phyloP scores from a whole-genome alignment of 1,139 yeast genomes.

The Taphrina pruni region DNA sequence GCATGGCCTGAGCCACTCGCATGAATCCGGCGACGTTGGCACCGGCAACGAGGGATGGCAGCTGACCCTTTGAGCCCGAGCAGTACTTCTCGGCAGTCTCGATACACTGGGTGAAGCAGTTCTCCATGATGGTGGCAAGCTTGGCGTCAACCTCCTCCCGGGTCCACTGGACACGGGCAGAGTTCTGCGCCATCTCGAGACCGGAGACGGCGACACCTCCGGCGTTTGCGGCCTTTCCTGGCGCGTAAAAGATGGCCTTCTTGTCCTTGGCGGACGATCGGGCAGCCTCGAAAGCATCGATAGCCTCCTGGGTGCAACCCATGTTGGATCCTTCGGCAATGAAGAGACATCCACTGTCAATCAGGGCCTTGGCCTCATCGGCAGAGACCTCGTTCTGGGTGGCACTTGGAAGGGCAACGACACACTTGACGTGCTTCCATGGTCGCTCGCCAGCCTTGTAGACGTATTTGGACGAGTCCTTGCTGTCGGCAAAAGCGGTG shows the following conservation, averaged over 20 bases:
- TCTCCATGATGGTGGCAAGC: constrained; percentile 88
- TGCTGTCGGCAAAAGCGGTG: constrained; percentile 60
- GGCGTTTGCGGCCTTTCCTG: constrained; percentile 99
- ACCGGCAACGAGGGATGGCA: constrained; percentile 96
- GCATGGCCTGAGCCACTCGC: constrained; percentile 98
- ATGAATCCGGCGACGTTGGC: constrained; percentile 99
- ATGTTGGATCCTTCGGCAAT: constrained; percentile 99
- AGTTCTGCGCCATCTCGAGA: constrained; percentile 99
- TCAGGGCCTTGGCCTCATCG: constrained; percentile 92
- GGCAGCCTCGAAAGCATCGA: constrained; percentile 82
- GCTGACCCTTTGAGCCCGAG: constrained; percentile 66
- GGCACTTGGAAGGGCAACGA: constrained; percentile 96
- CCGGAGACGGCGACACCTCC: constrained; percentile 99
- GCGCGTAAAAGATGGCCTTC: constrained; percentile 90
- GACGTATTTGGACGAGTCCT: constrained; percentile 55
- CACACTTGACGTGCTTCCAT: constrained; percentile 89
- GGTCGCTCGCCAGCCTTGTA: constrained; percentile 95
- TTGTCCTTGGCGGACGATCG: constrained; percentile 43
- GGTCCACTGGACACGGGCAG: constrained; percentile 89
- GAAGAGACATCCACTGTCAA: constrained; percentile 88
- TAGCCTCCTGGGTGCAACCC: constrained; percentile 99
- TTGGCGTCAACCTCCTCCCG: constrained; percentile 84
- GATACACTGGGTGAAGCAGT: constrained; percentile 91
- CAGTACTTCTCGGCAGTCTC: constrained; percentile 82
- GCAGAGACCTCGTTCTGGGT: constrained; percentile 98